Evolutionary conservation across 257 asterid species (phyloP).

Genomic region (Eustoma russellianum): DNA sequence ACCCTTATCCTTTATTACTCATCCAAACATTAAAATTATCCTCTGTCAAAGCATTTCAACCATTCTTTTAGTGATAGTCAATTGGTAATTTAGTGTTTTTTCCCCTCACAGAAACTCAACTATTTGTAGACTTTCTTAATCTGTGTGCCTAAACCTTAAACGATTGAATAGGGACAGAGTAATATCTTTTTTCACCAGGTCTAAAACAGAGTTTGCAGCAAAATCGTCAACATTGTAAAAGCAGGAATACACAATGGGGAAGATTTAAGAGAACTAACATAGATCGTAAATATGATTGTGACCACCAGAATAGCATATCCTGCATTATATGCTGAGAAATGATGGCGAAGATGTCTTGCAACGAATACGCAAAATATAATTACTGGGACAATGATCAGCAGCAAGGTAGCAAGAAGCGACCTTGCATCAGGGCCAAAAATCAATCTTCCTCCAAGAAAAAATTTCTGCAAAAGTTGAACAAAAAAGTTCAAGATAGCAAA

Average conservation of each 20-base stretch:
- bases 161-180: too few relatives aligned
- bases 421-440: conserved; percentile 98
- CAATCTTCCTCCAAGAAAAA: conserved; percentile 87
- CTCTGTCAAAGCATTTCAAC: too few relatives aligned
- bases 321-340: conserved; percentile 60
- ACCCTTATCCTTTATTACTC: too few relatives aligned
- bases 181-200: neutral
- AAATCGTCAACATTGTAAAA: neutral
- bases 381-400: conserved; percentile 72
- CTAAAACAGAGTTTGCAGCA: neutral
- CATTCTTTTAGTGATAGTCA: too few relatives aligned
- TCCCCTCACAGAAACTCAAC: too few relatives aligned
- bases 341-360: conserved; percentile 89
- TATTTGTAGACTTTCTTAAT: too few relatives aligned
- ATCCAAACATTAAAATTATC: too few relatives aligned
- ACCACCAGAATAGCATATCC: conserved; percentile 79
- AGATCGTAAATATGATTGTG: conserved; percentile 59
- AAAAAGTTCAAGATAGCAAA: neutral
- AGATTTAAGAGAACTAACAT: conserved; percentile 44
- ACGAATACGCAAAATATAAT: conserved; percentile 78
- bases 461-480: conserved; percentile 54
- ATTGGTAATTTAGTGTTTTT: too few relatives aligned
- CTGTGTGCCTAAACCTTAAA: too few relatives aligned
- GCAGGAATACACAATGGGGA: neutral
- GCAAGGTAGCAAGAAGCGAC: conserved; percentile 79